These are phyloP conservation scores for Candida verbasci DNA, from an alignment of 805 yeast species.

Conservation along the genomic window DNA sequence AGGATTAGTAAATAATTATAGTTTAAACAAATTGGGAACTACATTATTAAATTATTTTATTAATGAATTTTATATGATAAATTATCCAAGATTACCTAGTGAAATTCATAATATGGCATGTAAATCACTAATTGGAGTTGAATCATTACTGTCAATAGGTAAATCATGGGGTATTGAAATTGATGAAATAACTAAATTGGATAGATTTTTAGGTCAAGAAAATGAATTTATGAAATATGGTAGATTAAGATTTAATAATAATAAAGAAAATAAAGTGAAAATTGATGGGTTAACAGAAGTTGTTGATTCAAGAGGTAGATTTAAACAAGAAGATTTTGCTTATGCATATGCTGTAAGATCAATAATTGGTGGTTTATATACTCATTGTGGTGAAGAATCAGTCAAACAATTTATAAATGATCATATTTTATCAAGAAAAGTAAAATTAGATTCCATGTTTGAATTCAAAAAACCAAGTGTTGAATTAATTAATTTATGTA, in stretches of 20 bases:
- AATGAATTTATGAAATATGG: slow-evolving; percentile 67
- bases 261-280: slow-evolving; percentile 22
- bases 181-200: slow-evolving; percentile 60
- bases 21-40: slow-evolving; percentile 79
- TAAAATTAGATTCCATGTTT: slow-evolving; percentile 71
- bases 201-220: slow-evolving; percentile 65
- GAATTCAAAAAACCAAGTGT: slow-evolving; percentile 81
- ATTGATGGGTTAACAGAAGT: slow-evolving; percentile 50
- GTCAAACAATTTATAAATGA: slow-evolving; percentile 66
- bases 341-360: slow-evolving; percentile 76
- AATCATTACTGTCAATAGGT: slow-evolving; percentile 63
- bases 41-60: slow-evolving; percentile 71
- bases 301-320: slow-evolving; percentile 20
- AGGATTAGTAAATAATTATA: slow-evolving; percentile 66
- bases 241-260: slow-evolving; percentile 46
- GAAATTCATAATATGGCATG: slow-evolving; percentile 71
- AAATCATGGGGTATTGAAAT: slow-evolving; percentile 85
- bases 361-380: slow-evolving; percentile 76
- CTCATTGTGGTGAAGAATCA: slow-evolving; percentile 61
- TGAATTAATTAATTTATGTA: slow-evolving; percentile 73
- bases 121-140: slow-evolving; percentile 68
- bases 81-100: slow-evolving; percentile 88
- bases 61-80: slow-evolving; percentile 64
- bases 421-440: slow-evolving; percentile 77
- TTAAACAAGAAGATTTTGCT: slow-evolving; percentile 25